Evolutionary conservation across 768 basidiomycete species (phyloP), one percentile per base, ranked within the genome.

Genomic region (Gloeophyllum trabeum): DNA sequence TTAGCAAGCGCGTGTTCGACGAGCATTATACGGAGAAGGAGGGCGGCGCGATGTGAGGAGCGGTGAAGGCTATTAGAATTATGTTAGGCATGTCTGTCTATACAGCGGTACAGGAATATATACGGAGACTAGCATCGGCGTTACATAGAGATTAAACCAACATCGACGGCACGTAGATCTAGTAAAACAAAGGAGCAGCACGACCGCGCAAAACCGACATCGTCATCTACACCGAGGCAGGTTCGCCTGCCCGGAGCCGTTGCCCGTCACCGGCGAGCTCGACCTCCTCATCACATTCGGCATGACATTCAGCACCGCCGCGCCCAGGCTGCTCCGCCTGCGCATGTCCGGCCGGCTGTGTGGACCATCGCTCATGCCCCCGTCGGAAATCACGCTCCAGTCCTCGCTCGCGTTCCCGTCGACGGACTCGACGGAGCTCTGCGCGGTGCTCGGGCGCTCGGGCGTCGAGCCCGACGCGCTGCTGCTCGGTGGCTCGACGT

Each of bases 371-470:
- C 10, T 10, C 28, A 16, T 32, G 28, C 10, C 10, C 28, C 28
- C 10, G 16, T 89, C 84, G 26, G 84, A 88, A 24, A 90, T 82
- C 28, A 90, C 79, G 54, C 87, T 89, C 87, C 87, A 90, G 53
- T 87, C 86, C 54, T 85, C 82, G 53, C 86, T 89, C 16, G 75
- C 65, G 39, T 67, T 66, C 23, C 64, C 66, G 4, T 61, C 67
- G 28, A 62, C 62, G 5, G 80, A 81, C 49, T 72, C 76, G 47
- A 71, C 42, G 10, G 56, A 55, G 40, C 52, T 56, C 23, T 47
- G 52, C 12, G 40, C 49, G 1, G 57, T 52, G 22, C 46, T 43
- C 13, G 47, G 44, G 12, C 41, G 46, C n/a, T 48, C 20, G 28
- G 46, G 47, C 38, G 50, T 45, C 1, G 48, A 48, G 25, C 40